Evolutionary conservation across 305 asterid species (phyloP).

Genomic region (Nicotiana rustica): DNA sequence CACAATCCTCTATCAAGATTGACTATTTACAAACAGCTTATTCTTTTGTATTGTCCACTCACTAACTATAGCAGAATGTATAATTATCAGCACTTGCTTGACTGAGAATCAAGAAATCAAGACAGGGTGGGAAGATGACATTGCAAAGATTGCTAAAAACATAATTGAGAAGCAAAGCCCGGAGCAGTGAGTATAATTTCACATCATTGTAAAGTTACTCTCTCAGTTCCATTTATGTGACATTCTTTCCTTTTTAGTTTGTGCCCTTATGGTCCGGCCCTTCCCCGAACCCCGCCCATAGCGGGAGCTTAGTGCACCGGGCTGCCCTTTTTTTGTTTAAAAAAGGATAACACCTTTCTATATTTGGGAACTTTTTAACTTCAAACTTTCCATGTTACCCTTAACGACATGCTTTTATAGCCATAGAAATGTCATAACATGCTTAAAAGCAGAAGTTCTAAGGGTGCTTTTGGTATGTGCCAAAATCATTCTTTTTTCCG

Average conservation of each 20-base stretch:
- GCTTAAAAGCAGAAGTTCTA: neutral
- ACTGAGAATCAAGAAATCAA: conserved; percentile 70
- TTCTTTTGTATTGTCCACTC: conserved; percentile 13
- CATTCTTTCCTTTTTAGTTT: neutral
- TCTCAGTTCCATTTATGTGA: neutral
- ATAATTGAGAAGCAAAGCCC: conserved; percentile 90
- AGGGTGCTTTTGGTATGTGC: neutral
- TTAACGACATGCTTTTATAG: neutral
- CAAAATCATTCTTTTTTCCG: neutral
- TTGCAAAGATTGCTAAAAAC: conserved; percentile 70
- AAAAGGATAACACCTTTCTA: neutral
- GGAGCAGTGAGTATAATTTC: conserved; percentile 65
- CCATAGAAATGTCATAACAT: neutral
- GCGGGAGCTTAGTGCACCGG: too few relatives aligned
- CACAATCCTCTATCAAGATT: conserved; percentile 10
- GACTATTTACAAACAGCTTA: conserved; percentile 30
- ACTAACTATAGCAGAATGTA: conserved; percentile 33
- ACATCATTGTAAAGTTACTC: conserved; percentile 1
- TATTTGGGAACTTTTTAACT: neutral
- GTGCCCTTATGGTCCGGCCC: too few relatives aligned
- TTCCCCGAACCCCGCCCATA: too few relatives aligned
- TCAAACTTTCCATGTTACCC: neutral
- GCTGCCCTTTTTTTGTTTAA: neutral
- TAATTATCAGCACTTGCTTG: conserved; percentile 52
- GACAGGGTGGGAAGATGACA: conserved; percentile 92